These are phyloP conservation scores for Globisporangium rhizosaccharum DNA, from an alignment of 352 stramenopile genomes.

Conservation along the genomic window DNA sequence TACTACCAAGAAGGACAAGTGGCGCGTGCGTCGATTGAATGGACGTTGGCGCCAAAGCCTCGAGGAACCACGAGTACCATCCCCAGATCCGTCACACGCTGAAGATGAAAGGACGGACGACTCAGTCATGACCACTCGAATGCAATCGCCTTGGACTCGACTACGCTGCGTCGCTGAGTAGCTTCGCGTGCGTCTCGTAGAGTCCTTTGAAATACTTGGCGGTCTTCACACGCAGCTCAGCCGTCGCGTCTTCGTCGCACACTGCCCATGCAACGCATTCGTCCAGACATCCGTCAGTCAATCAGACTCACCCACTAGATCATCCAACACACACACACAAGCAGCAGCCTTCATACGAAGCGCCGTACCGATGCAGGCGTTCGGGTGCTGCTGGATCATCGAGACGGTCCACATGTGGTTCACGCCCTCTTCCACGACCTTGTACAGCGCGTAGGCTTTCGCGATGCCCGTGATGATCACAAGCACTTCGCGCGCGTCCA, in stretches of 20 bases:
- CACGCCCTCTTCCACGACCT: slow-evolving; percentile 87
- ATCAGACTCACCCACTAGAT: no score
- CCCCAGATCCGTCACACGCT: no score
- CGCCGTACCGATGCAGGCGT: slow-evolving; percentile 63
- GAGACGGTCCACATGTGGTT: slow-evolving; percentile 92
- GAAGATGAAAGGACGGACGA: no score
- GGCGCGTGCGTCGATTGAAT: no score
- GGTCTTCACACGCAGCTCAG: slow-evolving; percentile 87
- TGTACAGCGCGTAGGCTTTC: slow-evolving; percentile 86
- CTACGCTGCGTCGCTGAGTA: slow-evolving; percentile 18
- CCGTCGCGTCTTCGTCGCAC: slow-evolving; percentile 86
- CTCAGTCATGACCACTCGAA: not conserved
- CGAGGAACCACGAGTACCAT: no score
- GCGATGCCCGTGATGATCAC: slow-evolving; percentile 85
- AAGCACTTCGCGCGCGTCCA: slow-evolving; percentile 83
- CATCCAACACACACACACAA: not conserved
- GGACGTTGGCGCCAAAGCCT: no score
- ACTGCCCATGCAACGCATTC: slow-evolving; percentile 24
- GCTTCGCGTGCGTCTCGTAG: slow-evolving; percentile 38
- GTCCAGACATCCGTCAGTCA: not conserved
- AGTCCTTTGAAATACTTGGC: slow-evolving; percentile 90
- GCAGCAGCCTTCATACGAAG: not conserved
- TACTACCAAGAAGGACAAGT: no score
- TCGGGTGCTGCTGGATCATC: slow-evolving; percentile 79
- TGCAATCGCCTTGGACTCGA: not conserved